Base-by-base conservation (phyloP, 163 green algal species). In the Volvox carteri region DNA sequence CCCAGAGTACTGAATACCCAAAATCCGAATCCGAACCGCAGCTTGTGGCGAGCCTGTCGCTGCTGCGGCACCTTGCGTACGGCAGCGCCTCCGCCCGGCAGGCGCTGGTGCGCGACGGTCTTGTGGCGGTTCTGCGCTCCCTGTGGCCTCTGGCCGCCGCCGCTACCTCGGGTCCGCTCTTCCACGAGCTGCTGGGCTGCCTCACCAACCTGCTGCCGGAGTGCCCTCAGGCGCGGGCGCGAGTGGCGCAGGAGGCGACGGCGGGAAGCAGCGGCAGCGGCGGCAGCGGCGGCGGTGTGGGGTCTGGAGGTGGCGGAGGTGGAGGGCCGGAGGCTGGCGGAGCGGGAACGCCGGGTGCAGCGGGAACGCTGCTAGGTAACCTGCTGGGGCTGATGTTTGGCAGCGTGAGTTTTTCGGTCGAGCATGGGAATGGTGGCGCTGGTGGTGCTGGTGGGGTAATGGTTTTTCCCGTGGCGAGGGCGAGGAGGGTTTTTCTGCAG, bases 31-130 rank as follows among this genome's bases (percentile, higher is more conserved):
- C 52, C 9, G 41, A 60, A 25, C n/a, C 39, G 81, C 68, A 88
- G 83, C 23, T 83, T 12, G 84, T 89, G 25, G 84, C 72, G 12
- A 58, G 39, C 54, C 44, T 91, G 54, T 91, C 88, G 28, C 72
- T 95, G 77, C 77, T 95, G 44, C 92, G 90, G 81, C 92, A 95
- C 88, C 37, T 94, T 52, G 90, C 88, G 0, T 83, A 85, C 46
- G 30, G 72, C 72, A 89, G 86, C 58, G n/a, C 74, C 0, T 1
- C 56, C 23, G 85, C 90, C 6, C 65, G 90, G 30, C 54, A 54
- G 37, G 75, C 75, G 30, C 88, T 95, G n/a, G 72, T 90, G 0
- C 39, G 67, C 2, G 86, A 86, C 19, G 92, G 91, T 6, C 37
- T 90, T 68, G 33, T 94, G 21, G 84, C 77, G 1, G 28, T 73